phyloP scores from a whole-genome alignment of 192 early-diverging fungal species.

The Coemansia sp. region DNA sequence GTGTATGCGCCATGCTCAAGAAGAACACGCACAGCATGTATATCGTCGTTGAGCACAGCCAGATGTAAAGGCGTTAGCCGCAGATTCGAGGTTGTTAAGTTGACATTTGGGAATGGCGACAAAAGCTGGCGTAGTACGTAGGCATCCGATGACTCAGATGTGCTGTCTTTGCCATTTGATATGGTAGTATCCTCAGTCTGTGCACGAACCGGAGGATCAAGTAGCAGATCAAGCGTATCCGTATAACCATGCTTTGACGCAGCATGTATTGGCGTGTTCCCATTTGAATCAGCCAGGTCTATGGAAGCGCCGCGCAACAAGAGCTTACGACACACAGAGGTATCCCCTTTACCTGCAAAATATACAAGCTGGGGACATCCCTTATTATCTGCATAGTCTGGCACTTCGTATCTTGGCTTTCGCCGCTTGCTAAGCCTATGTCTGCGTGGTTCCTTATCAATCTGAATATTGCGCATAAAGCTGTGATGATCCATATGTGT shows the following conservation, averaged over 20 bases:
- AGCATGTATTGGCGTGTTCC: constrained; percentile 47
- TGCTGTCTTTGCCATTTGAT: constrained; percentile 9
- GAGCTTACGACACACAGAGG: constrained; percentile 32
- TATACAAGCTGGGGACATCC: constrained; percentile 48
- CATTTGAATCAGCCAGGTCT: constrained; percentile 27
- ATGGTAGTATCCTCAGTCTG: constrained; percentile 5
- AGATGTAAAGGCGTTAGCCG: constrained; percentile 47
- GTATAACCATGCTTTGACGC: constrained; percentile 27
- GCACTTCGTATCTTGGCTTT: constrained; percentile 30
- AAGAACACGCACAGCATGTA: constrained; percentile 29
- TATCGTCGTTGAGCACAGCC: constrained; percentile 32
- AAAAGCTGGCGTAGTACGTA: constrained; percentile 26
- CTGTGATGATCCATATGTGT: neutral
- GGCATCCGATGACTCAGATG: constrained; percentile 15
- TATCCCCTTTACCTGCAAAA: constrained; percentile 46
- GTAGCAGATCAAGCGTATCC: constrained; percentile 34
- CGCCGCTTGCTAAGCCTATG: constrained; percentile 29
- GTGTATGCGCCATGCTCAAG: constrained; percentile 41
- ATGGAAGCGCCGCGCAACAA: constrained; percentile 42
- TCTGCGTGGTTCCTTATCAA: constrained; percentile 14
- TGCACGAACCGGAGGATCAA: constrained; percentile 32
- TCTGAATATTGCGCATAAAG: neutral
- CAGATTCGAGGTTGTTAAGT: constrained; percentile 19
- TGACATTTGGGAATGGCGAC: constrained; percentile 46
- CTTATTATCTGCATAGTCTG: constrained; percentile 28